phyloP scores from a whole-genome alignment of 495 filamentous ascomycete genomes.

The Halenospora varia region DNA sequence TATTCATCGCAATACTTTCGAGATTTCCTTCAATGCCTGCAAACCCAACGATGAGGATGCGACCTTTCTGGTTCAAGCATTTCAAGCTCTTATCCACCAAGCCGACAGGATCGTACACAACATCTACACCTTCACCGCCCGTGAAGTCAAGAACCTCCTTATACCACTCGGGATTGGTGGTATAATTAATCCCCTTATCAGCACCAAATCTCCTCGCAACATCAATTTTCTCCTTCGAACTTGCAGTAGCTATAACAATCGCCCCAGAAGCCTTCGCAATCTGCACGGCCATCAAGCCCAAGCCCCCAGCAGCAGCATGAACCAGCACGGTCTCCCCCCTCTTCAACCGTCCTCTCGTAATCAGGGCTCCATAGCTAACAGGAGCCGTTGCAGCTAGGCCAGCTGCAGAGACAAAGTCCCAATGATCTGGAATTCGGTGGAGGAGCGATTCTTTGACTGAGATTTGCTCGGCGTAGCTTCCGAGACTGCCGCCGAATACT shows the following conservation, averaged over 20 bases:
- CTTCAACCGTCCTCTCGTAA: conserved; percentile 53
- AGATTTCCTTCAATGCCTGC: conserved; percentile 54
- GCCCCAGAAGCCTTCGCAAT: conserved; percentile 55
- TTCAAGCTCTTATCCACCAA: conserved; percentile 60
- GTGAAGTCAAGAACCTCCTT: conserved; percentile 17
- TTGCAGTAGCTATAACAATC: conserved; percentile 20
- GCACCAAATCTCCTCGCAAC: conserved; percentile 37
- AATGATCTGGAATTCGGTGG: conserved; percentile 16
- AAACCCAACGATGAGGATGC: conserved; percentile 64
- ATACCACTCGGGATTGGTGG: conserved; percentile 10
- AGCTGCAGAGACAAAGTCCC: conserved; percentile 16
- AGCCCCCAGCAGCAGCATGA: conserved; percentile 62
- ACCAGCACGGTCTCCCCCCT: conserved; percentile 41
- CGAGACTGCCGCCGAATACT: conserved; percentile 22
- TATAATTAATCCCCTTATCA: conserved; percentile 45
- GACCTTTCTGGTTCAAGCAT: conserved; percentile 63
- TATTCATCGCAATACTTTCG: conserved; percentile 68
- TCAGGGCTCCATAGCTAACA: conserved; percentile 40
- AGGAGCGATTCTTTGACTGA: conserved; percentile 13
- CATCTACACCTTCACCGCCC: conserved; percentile 19
- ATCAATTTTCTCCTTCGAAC: conserved; percentile 21
- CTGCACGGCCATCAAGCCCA: conserved; percentile 28
- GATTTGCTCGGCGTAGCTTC: conserved; percentile 21
- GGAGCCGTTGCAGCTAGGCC: conserved; percentile 23
- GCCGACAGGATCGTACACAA: conserved; percentile 44